phyloP scores from a whole-genome alignment of 345 rosid species.

The Citrus trifoliata region DNA sequence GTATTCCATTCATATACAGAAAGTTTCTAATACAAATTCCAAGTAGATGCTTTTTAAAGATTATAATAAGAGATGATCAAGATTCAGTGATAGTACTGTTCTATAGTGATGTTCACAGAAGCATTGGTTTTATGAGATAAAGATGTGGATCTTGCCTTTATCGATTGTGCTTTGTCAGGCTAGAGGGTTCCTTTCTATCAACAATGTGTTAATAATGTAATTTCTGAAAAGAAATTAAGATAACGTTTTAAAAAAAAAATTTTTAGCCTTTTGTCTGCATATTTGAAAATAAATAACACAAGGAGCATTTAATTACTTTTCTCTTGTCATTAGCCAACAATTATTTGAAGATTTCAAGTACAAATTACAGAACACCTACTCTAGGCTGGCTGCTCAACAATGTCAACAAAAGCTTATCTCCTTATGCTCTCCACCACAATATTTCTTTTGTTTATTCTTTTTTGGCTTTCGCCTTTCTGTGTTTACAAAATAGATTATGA shows the following conservation, averaged over 20 bases:
- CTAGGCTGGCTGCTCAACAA: not conserved
- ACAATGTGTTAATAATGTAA: not conserved
- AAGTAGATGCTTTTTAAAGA: not conserved
- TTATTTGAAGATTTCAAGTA: not conserved
- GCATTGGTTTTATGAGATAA: not conserved
- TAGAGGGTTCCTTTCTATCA: not conserved
- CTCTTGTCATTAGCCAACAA: not conserved
- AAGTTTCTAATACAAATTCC: not conserved
- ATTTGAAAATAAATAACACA: too few species aligned
- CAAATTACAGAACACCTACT: too few species aligned
- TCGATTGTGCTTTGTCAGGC: not conserved
- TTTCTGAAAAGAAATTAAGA: not conserved
- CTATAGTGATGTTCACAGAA: not conserved
- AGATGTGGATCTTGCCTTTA: not conserved
- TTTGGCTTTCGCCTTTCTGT: not conserved
- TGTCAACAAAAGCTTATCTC: slow-evolving; percentile 18
- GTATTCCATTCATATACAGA: not conserved
- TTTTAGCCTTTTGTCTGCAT: too few species aligned
- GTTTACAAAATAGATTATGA: not conserved
- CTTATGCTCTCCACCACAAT: slow-evolving; percentile 14
- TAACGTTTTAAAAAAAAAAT: too few species aligned
- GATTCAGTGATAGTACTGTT: not conserved
- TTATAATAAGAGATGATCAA: not conserved
- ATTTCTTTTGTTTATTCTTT: slow-evolving; percentile 16
- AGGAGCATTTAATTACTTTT: too few species aligned